phyloP scores from a whole-genome alignment of 495 filamentous ascomycete genomes.

The Penicillium coffeae region DNA sequence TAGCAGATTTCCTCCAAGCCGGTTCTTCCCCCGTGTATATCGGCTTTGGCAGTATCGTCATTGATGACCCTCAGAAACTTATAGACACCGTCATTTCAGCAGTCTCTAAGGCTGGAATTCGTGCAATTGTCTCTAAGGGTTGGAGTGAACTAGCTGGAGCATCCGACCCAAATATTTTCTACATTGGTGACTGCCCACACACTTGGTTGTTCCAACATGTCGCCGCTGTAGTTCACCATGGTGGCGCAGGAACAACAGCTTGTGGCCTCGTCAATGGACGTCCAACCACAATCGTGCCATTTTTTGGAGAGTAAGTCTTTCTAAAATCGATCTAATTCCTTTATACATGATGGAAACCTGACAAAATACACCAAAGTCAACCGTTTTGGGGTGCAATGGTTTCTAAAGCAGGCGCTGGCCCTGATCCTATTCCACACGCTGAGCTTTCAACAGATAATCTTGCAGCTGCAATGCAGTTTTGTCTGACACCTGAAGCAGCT shows the following conservation, averaged over 20 bases:
- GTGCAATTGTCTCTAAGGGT: constrained; percentile 60
- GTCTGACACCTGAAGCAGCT: constrained; percentile 57
- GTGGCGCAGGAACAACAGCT: constrained; percentile 64
- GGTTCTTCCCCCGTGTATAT: constrained; percentile 61
- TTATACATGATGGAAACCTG: neutral
- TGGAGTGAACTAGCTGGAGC: constrained; percentile 59
- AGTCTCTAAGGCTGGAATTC: constrained; percentile 42
- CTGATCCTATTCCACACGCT: constrained; percentile 38
- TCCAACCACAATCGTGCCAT: constrained; percentile 61
- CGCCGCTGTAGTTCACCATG: constrained; percentile 59
- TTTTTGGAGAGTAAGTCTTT: constrained; percentile 56
- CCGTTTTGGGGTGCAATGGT: constrained; percentile 81
- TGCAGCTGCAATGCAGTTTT: constrained; percentile 66
- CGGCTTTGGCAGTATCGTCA: constrained; percentile 65
- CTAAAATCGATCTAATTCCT: neutral
- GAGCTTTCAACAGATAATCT: constrained; percentile 59
- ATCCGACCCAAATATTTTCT: constrained; percentile 46
- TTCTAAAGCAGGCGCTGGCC: constrained; percentile 25
- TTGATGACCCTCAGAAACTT: constrained; percentile 54
- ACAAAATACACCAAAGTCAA: constrained; percentile 39
- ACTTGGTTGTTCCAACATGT: constrained; percentile 66
- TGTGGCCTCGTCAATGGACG: constrained; percentile 53
- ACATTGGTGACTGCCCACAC: constrained; percentile 59
- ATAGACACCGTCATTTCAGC: constrained; percentile 54
- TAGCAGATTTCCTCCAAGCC: constrained; percentile 48